A percentile compares a stretch with the other conserved stretches of the same genome.
These are phyloP conservation scores for Xylaria castorea DNA, from an alignment of 495 filamentous ascomycete species.

Conservation along the genomic window DNA sequence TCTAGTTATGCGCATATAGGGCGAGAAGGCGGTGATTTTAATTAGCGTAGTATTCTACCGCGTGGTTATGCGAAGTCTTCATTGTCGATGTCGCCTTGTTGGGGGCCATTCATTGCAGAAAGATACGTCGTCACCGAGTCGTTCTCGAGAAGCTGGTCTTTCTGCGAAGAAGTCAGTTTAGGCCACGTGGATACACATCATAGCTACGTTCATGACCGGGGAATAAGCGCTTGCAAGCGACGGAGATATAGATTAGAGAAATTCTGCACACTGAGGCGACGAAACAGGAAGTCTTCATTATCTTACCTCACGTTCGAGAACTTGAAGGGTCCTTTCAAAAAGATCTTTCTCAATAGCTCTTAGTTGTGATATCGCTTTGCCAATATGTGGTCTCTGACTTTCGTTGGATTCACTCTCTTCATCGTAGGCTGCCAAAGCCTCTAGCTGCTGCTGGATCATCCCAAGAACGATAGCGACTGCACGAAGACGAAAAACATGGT, in stretches of 20 bases:
- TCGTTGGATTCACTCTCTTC: slow-evolving; percentile 42
- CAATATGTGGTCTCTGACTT: slow-evolving; percentile 50
- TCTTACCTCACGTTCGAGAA: slow-evolving; percentile 69
- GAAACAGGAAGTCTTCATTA: background rate
- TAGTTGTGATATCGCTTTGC: slow-evolving; percentile 50
- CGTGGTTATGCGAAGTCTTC: slow-evolving; percentile 53
- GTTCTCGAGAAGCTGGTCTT: slow-evolving; percentile 42
- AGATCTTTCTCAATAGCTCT: slow-evolving; percentile 64
- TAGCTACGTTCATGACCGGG: background rate
- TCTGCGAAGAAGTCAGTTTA: slow-evolving; percentile 38
- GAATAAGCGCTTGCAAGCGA: background rate
- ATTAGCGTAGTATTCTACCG: slow-evolving; percentile 3
- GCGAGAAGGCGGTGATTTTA: background rate
- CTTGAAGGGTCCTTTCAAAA: slow-evolving; percentile 59
- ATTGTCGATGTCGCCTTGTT: slow-evolving; percentile 47
- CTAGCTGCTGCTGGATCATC: slow-evolving; percentile 68
- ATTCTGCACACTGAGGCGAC: no score
- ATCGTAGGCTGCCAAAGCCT: slow-evolving; percentile 53
- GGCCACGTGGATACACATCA: background rate
- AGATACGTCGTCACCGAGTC: slow-evolving; percentile 53
- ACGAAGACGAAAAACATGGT: slow-evolving; percentile 76
- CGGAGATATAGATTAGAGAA: background rate
- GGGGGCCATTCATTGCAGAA: slow-evolving; percentile 48
- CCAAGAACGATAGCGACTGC: slow-evolving; percentile 68
- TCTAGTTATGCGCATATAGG: background rate